Base-by-base conservation (phyloP, 768 basidiomycete species). In the Psilocybe sp. region DNA sequence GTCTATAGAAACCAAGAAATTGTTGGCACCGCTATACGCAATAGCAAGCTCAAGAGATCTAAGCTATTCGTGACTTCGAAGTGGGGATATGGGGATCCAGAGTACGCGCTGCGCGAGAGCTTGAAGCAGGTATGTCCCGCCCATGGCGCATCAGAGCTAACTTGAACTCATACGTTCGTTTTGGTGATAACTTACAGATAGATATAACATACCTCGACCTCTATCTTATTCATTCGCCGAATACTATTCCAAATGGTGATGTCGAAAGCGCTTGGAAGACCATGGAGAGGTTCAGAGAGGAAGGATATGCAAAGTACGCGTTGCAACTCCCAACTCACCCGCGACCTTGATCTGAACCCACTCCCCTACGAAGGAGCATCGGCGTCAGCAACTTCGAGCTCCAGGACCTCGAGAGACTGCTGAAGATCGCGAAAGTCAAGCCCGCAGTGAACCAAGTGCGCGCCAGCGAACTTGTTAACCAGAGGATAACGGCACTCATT, bases 401-500 rank as follows among this genome's bases (percentile, higher is more conserved):
- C 31, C 62, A 70, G 1, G 65, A 82, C 42, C 69, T 90, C 14
- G 69, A 85, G 57, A 63, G 63, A 3, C 53, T 89, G 3, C 46
- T 82, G 46, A 77, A 76, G 56, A 60, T 64, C 0, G 81, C 82
- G 1, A 70, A 66, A 33, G 65, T 84, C 56, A 79, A 74, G 34
- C 88, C 87, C 3, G 83, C 80, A 1, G 85, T 85, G 36, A 88
- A 91, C 60, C 87, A 90, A 70, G 86, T 82, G n/a, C 3, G 53
- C 18, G 11, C 39, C 9, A 34, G 8, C 18, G 33, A 12, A 33
- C 31, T 8, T 18, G 10, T 20, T 2, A 12, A n/a, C n/a, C n/a
- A n/a, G n/a, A n/a, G n/a, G n/a, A 37, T 31, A 32, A 41, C 31
- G 46, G 23, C 18, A 37, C 19, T n/a, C 1, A 20, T 35, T 19